A percentile compares a stretch with the other conserved stretches of the same genome.
Evolutionary conservation across 2,329 filamentous ascomycete species (phyloP).

Genomic region (Botryotinia narcissicola): DNA sequence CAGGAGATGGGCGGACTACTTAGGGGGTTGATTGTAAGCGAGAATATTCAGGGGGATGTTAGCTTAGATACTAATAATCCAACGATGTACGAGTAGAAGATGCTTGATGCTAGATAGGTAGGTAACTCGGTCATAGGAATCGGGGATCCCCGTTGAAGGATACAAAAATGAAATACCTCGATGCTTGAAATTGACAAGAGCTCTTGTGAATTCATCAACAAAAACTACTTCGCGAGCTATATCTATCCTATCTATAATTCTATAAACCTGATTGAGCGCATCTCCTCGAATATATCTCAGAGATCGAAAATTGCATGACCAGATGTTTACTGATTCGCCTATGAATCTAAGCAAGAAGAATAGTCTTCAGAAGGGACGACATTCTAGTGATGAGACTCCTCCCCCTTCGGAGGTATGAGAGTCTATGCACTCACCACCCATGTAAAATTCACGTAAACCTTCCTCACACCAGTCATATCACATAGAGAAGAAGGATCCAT

Average conservation of each 20-base stretch:
- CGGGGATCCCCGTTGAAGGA: accelerated
- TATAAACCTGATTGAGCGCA: not conserved
- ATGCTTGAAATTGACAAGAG: not conserved
- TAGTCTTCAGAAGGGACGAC: not conserved
- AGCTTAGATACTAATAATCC: not conserved
- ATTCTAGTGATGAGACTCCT: not conserved
- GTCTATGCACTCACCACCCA: not conserved
- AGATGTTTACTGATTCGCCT: not conserved
- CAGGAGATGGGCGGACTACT: not conserved
- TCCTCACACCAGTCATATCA: not conserved
- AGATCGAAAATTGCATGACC: not conserved
- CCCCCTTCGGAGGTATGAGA: not conserved
- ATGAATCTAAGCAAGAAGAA: not conserved
- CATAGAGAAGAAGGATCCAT: not conserved
- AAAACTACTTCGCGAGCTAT: not conserved
- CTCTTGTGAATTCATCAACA: not conserved
- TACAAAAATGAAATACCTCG: too few species aligned
- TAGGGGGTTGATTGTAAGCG: not conserved
- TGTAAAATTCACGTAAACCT: not conserved
- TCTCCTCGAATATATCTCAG: not conserved
- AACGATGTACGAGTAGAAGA: not conserved
- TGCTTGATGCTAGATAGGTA: not conserved
- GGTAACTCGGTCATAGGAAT: not conserved
- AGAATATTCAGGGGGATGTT: not conserved
- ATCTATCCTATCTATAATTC: not conserved